Conservation (phyloP, 768 basidiomycete genomes). For the Pholiota molesta region DNA sequence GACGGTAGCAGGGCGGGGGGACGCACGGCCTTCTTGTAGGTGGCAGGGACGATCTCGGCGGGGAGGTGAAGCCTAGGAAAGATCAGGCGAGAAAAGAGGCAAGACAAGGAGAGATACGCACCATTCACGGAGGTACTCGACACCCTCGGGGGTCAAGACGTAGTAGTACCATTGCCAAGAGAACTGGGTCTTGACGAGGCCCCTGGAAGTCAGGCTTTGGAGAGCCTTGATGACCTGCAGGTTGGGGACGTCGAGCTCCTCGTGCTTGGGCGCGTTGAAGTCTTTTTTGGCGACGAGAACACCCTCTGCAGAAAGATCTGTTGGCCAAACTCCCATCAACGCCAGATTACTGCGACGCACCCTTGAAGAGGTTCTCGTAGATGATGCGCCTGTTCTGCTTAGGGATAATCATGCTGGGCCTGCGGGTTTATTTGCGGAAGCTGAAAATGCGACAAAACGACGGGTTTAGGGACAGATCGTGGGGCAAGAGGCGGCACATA, state of each 20-base stretch:
- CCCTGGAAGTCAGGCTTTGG: conserved; percentile 71
- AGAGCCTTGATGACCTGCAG: conserved; percentile 73
- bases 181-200: conserved; percentile 98
- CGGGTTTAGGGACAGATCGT: conserved; percentile 8
- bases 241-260: conserved; percentile 78
- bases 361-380: conserved; percentile 99
- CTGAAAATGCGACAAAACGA: conserved; percentile 18
- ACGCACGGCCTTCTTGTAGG: conserved; percentile 96
- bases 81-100: neutral
- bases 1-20: conserved; percentile 77
- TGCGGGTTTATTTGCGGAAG: conserved; percentile 35
- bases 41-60: conserved; percentile 93
- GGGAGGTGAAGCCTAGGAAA: conserved; percentile 89
- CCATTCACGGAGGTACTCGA: conserved; percentile 96
- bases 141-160: conserved; percentile 93
- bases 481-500: conserved; percentile 26
- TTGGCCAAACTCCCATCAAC: neutral
- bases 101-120: conserved; percentile 27
- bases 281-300: conserved; percentile 99
- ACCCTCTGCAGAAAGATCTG: conserved; percentile 66
- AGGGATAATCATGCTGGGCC: conserved; percentile 89
- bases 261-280: conserved; percentile 96
- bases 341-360: conserved; percentile 45
- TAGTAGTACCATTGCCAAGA: conserved; percentile 99
- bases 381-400: conserved; percentile 94